Evolutionary conservation across 23 red algal species (phyloP).

Genomic region (Cyanidioschyzon merolae): DNA sequence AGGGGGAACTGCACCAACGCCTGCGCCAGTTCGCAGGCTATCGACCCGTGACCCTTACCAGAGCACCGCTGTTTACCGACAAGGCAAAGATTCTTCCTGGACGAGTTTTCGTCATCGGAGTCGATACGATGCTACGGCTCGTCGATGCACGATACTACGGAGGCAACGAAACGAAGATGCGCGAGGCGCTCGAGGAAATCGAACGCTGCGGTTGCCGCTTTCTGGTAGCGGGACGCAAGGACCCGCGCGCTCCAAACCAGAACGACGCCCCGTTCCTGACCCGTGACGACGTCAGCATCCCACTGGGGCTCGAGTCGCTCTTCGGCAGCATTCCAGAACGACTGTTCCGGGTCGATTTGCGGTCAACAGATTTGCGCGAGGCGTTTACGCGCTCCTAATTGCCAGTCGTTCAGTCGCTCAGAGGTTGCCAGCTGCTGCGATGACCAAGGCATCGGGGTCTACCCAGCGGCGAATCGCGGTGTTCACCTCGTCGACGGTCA

Average conservation of each 20-base stretch:
- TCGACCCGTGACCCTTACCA: slow-evolving; percentile 17
- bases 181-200: slow-evolving; percentile 28
- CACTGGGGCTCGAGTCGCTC: slow-evolving; percentile 42
- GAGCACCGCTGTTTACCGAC: slow-evolving; percentile 37
- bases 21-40: slow-evolving; percentile 25
- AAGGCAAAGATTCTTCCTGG: slow-evolving; percentile 41
- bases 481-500: slow-evolving; percentile 22
- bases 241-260: background rate
- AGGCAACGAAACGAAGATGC: slow-evolving; percentile 25
- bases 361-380: slow-evolving; percentile 36
- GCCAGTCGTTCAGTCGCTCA: background rate
- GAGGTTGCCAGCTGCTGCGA: slow-evolving; percentile 2
- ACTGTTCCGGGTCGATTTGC: slow-evolving; percentile 49
- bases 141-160: slow-evolving; percentile 60
- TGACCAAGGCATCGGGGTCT: background rate
- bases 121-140: slow-evolving; percentile 52
- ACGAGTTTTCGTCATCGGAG: slow-evolving; percentile 59
- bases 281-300: slow-evolving; percentile 34
- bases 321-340: slow-evolving; percentile 41
- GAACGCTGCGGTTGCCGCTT: slow-evolving; percentile 37
- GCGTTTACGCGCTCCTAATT: background rate
- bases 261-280: slow-evolving; percentile 30
- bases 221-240: slow-evolving; percentile 49
- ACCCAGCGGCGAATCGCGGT: slow-evolving; percentile 20
- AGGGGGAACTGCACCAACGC: slow-evolving; percentile 19